Percentiles rank a stretch among this genome's conserved stretches.
phyloP scores from a whole-genome alignment of 129 eudicot genomes.

The Helianthus annuus region HanXRQr2.0-SUNRISE NC_035447.2:108016909-108017408 shows the following conservation, averaged over 20 bases:
- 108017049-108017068: neutral
- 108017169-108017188: neutral
- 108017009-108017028: no score
- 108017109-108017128: neutral
- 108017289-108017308: slow-evolving; percentile 25
- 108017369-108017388: slow-evolving; percentile 68
- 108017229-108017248: slow-evolving; percentile 75
- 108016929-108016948: no score
- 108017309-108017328: slow-evolving; percentile 43
- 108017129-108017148: slow-evolving; percentile 11
- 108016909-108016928: no score
- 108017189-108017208: slow-evolving; percentile 34
- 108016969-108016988: no score
- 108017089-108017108: neutral
- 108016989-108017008: no score
- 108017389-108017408: slow-evolving; percentile 85
- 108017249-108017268: slow-evolving; percentile 56
- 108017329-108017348: slow-evolving; percentile 15
- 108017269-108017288: slow-evolving; percentile 21
- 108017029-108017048: neutral
- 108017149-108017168: slow-evolving; percentile 7
- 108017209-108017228: slow-evolving; percentile 68
- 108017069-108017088: neutral
- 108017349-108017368: slow-evolving; percentile 59
- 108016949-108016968: no score